Percentiles rank a stretch among this genome's conserved stretches.
These are phyloP conservation scores for Karstenula rhodostoma DNA, from an alignment of 2,329 filamentous ascomycete genomes.

Conservation along the genomic window DNA sequence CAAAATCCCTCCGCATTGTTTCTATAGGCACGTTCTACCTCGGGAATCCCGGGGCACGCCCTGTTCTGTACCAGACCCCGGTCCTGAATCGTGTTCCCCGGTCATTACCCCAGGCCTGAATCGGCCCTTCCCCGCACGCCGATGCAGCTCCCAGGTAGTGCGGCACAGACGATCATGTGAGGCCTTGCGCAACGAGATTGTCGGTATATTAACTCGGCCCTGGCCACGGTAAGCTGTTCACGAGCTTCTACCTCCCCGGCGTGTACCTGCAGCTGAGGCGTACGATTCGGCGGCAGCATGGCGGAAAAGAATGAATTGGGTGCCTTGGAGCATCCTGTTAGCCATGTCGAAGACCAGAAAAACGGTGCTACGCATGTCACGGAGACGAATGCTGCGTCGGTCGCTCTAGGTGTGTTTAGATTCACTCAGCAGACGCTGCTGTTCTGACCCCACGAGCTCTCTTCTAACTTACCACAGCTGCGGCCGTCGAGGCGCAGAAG, in stretches of 20 bases:
- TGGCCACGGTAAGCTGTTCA: not conserved
- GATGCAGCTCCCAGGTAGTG: conserved; percentile 1
- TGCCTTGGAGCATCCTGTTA: conserved; percentile 35
- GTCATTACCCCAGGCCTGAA: not conserved
- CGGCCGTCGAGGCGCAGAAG: conserved; percentile 44
- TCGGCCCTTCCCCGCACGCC: conserved; percentile 7
- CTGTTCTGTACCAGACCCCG: not conserved
- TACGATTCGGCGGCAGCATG: not conserved
- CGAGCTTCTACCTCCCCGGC: not conserved
- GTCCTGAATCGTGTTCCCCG: not conserved
- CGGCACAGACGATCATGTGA: conserved; percentile 3
- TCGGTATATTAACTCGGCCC: not conserved
- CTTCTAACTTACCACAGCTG: conserved; percentile 24
- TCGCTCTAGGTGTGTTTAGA: conserved; percentile 36
- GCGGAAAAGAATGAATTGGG: conserved; percentile 22
- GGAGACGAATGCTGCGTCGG: conserved; percentile 40
- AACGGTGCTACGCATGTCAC: conserved; percentile 31
- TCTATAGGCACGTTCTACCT: not conserved
- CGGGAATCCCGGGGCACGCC: not conserved
- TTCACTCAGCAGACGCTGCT: not conserved
- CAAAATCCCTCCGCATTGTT: not conserved
- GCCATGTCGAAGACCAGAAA: conserved; percentile 31
- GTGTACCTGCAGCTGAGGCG: not conserved
- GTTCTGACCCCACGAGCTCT: not conserved
- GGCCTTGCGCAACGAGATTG: not conserved